Base-by-base conservation (phyloP, 768 basidiomycete species). In the Tricholoma hemisulphureum region DNA sequence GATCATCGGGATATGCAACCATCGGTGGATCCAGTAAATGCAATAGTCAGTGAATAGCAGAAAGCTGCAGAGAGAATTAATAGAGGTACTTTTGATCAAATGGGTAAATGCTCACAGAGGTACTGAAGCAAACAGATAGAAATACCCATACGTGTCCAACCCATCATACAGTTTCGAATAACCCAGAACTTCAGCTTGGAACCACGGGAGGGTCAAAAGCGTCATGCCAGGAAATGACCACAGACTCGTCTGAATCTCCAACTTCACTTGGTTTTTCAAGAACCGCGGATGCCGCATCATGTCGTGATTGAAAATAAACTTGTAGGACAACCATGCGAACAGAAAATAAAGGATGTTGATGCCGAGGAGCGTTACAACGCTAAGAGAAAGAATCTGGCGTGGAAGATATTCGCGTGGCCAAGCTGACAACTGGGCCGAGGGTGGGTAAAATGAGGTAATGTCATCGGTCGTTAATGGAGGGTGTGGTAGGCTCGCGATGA, bases 11-110 rank as follows among this genome's bases (percentile, higher is more conserved):
- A 88, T 77, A 69, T 99, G 97, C 55, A 96, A 78, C 74, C 81
- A 80, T 23, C 97, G 86, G 69, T 99, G 97, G n/a, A 96, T 79
- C 95, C 95, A 98, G 71, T 99, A 99, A 61, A 99, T 92, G 65
- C 81, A 78, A 64, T 93, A 91, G 73, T 99, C 97, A 16, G 96
- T 99, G 72, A 93, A 91, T 18, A 89, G 61, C 58, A 95, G 69
- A 80, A 90, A 95, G 58, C 87, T 89, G 28, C 18, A 28, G 53
- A 37, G 8, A 26, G 53, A 6, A 48, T 32, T 9, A 9, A 51
- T 10, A 9, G n/a, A 18, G 6, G 24, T 24, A 1, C 6, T 26
- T n/a, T 23, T 21, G 48, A 13, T 13, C 4, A 28, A 31, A 61
- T 10, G 43, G 16, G 34, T 53, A 31, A 37, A 46, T 21, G 76